A percentile compares a stretch with the other conserved stretches of the same genome.
phyloP scores from a whole-genome alignment of 129 eudicot genomes.

The Lonicera japonica region DNA sequence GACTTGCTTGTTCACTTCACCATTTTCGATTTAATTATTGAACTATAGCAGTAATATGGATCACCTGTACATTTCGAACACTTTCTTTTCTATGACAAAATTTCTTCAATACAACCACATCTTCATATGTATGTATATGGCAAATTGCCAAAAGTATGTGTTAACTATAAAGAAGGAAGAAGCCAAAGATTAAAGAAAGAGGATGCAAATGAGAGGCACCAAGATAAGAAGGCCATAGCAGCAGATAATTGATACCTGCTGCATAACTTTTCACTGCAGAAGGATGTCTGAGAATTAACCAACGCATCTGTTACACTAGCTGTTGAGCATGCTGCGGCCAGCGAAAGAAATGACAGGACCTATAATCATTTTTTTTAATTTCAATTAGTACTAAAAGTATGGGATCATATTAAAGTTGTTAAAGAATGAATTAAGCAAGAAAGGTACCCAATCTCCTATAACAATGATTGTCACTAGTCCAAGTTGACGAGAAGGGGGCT shows the following conservation, averaged over 20 bases:
- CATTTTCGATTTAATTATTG: too few species aligned
- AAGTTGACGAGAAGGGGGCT: slow-evolving; percentile 65
- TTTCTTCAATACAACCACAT: too few species aligned
- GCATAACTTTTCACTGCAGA: slow-evolving; percentile 57
- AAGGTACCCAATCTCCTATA: slow-evolving; percentile 79
- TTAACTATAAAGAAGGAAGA: slow-evolving; percentile 41
- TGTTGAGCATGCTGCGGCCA: slow-evolving; percentile 96
- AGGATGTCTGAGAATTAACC: slow-evolving; percentile 37
- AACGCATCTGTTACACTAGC: slow-evolving; percentile 72
- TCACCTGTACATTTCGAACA: not conserved
- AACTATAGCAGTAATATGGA: not conserved
- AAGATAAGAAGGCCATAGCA: slow-evolving; percentile 89
- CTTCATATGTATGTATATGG: too few species aligned
- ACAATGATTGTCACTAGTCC: slow-evolving; percentile 58
- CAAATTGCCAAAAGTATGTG: too few species aligned
- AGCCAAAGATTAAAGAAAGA: slow-evolving; percentile 90
- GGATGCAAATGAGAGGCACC: slow-evolving; percentile 72
- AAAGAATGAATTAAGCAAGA: not conserved
- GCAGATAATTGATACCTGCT: slow-evolving; percentile 80
- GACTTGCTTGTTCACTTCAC: not conserved
- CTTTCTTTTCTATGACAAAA: too few species aligned
- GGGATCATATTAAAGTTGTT: not conserved
- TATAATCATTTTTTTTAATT: slow-evolving; percentile 12
- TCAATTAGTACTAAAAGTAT: not conserved
- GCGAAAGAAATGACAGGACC: slow-evolving; percentile 74